A percentile compares a stretch with the other conserved stretches of the same genome.
Evolutionary conservation across 2,329 filamentous ascomycete genomes (phyloP).

Genomic region (Curvularia lunata): DNA sequence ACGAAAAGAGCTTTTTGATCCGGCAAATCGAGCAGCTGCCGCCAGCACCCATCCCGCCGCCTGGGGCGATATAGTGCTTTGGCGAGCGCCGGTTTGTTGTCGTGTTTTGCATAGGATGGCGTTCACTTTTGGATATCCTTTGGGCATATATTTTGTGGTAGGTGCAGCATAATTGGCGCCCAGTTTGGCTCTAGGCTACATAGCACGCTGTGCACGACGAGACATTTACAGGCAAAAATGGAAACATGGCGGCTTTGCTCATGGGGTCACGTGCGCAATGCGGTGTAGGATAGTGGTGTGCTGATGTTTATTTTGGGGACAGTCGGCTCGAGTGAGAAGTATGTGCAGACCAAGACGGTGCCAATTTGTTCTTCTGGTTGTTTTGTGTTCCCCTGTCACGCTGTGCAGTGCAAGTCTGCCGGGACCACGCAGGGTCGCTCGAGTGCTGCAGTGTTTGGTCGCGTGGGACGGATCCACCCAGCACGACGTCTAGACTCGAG

Average conservation of each 20-base stretch:
- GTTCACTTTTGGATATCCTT: slow-evolving; percentile 14
- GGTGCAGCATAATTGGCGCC: slow-evolving; percentile 12
- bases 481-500: slow-evolving; percentile 7
- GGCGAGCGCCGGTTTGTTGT: background rate
- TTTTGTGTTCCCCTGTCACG: background rate
- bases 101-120: slow-evolving; percentile 17
- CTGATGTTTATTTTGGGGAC: background rate
- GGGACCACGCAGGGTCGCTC: no score
- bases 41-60: slow-evolving; percentile 37
- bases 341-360: background rate
- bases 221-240: background rate
- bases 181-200: background rate
- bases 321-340: background rate
- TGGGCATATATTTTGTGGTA: slow-evolving; percentile 7
- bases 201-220: background rate
- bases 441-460: background rate
- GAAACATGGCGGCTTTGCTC: background rate
- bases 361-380: background rate
- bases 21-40: slow-evolving; percentile 76
- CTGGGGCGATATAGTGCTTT: slow-evolving; percentile 24
- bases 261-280: background rate
- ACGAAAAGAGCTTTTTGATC: slow-evolving; percentile 96
- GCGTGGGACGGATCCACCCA: slow-evolving; percentile 2
- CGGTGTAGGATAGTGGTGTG: background rate
- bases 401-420: background rate